These are phyloP conservation scores for Geotrichum candidum DNA, from an alignment of 1,139 yeast genomes.

Conservation along the genomic window DNA sequence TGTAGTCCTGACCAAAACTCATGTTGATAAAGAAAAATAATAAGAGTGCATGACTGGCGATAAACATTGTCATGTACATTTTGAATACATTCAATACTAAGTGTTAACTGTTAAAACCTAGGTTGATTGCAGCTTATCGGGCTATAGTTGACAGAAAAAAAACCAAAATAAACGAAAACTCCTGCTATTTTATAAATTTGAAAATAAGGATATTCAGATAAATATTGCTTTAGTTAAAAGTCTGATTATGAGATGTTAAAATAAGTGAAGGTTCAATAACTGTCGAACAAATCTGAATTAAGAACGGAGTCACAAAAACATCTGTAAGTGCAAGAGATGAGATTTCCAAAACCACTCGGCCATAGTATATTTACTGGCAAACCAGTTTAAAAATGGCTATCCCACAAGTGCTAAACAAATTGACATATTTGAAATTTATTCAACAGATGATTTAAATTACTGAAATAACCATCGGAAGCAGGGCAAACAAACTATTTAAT, in stretches of 20 bases:
- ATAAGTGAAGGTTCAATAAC: background rate
- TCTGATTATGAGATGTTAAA: background rate
- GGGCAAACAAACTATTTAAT: no score
- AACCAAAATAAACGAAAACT: background rate
- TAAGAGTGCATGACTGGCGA: background rate
- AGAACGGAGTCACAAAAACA: background rate
- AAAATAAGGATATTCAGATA: background rate
- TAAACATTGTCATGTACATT: no score
- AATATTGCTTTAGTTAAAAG: background rate
- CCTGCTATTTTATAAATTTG: no score
- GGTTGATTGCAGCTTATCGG: background rate
- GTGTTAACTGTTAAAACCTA: background rate
- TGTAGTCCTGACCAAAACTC: background rate
- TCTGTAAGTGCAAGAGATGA: no score
- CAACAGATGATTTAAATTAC: no score
- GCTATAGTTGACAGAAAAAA: background rate
- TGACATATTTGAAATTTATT: no score
- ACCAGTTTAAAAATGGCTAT: no score
- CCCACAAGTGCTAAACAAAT: no score
- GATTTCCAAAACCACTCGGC: no score
- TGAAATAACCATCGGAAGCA: no score
- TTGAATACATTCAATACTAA: no score
- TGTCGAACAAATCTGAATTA: background rate
- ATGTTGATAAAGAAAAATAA: background rate
- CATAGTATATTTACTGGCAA: no score